These are phyloP conservation scores for Ophiocordyceps unilateralis DNA, from an alignment of 2,329 filamentous ascomycete genomes.

Conservation along the genomic window DNA sequence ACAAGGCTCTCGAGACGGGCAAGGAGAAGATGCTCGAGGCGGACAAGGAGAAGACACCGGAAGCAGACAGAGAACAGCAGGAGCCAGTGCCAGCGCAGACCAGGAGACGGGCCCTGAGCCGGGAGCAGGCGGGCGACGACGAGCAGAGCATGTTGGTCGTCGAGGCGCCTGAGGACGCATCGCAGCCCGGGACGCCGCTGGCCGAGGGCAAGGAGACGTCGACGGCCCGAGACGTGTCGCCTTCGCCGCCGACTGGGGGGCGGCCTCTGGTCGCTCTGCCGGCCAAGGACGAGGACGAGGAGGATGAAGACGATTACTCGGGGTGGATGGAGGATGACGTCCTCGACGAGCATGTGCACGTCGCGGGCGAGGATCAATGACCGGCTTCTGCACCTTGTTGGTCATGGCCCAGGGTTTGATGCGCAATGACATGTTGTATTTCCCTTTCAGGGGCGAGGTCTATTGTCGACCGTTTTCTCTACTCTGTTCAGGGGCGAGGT, in stretches of 20 bases:
- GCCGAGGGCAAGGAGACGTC: constrained; percentile 14
- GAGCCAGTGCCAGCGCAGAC: constrained; percentile 21
- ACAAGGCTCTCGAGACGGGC: not conserved
- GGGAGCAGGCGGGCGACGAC: constrained; percentile 16
- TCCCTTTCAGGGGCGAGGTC: too few relatives aligned
- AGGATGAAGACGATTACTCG: constrained; percentile 18
- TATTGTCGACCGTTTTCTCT: too few relatives aligned
- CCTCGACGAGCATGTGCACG: constrained; percentile 3
- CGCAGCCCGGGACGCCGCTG: constrained; percentile 35
- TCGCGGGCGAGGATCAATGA: not conserved
- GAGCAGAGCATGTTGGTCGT: constrained; percentile 45
- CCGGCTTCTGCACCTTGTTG: not conserved
- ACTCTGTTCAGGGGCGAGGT: too few relatives aligned
- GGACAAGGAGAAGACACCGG: not conserved
- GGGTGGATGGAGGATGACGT: constrained; percentile 16
- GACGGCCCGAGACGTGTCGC: not conserved
- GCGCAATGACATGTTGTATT: not conserved
- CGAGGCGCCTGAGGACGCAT: constrained; percentile 43
- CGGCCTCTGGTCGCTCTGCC: constrained; percentile 6
- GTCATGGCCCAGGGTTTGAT: not conserved
- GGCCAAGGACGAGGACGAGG: constrained; percentile 3
- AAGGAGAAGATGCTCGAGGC: constrained; percentile 1
- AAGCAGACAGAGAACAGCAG: constrained; percentile 8
- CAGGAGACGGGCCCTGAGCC: constrained; percentile 17
- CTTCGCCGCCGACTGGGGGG: not conserved